Base-by-base conservation (phyloP, 2,329 filamentous ascomycete species). In the Verticillium zaregamsianum region DNA sequence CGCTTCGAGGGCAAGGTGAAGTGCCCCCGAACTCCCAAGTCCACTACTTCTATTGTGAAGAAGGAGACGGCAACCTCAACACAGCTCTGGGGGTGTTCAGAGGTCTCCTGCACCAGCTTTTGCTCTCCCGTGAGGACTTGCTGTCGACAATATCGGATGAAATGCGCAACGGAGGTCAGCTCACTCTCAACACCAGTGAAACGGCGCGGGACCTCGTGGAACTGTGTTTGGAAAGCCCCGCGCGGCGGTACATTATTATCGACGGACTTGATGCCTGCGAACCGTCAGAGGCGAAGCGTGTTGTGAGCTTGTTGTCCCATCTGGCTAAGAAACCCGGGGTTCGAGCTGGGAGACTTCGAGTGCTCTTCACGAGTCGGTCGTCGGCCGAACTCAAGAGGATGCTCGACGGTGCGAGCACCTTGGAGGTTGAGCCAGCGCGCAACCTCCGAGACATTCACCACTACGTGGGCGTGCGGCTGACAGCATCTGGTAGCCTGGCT, bases 231-330 rank as follows among this genome's bases (percentile, higher is more conserved):
- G 67, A 75, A 2, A 65, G 64, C 32, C 67, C 61, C 39, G 35
- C 61, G 11, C 67, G 66, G 2, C 66, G 73, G 11, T 78, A 75
- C 64, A 70, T 80, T 37, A 63, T 81, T 7, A 68, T 81, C n/a
- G 79, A 81, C 63, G 79, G 79, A 0, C 63, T 81, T 15, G 78
- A 81, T 57, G 78, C 80, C 61, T 78, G 76, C 58, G 62, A 70
- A 1, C n/a, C 45, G 8, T 49, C 45, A 49, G 45, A 49, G 12
- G 45, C 45, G 45, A 49, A 49, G 45, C 45, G 45, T n/a, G 45
- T 49, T 3, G 45, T 49, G 20, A 49, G 45, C 45, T 9, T 49
- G 45, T 23, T 49, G 45, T 23, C 45, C n/a, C 45, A 49, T n/a
- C n/a, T 49, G 8, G 45, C 45, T 20, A 49, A 49, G 45, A 49